Evolutionary conservation across 2,329 filamentous ascomycete species (phyloP), one percentile per base, ranked within the genome.

Genomic region (Beauveria bassiana): DNA sequence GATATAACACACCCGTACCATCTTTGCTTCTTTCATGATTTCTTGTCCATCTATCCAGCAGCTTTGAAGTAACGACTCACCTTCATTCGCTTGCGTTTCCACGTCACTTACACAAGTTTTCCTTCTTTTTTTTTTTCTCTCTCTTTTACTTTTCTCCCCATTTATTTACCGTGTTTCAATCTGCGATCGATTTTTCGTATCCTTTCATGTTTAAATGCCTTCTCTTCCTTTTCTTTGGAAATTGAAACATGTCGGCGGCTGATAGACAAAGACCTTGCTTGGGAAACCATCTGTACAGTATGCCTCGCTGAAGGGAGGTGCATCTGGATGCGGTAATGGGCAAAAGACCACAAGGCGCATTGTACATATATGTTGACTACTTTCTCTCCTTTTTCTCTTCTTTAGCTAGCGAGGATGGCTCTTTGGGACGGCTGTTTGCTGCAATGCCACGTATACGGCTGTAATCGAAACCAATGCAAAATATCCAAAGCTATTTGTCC

Each of bases 1-100:
- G 70, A 78, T 80, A 73, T 77, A 72, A 74, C 24, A 45, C 45
- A 31, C 45, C 18, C 20, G 16, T 26, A 12, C 34, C 22, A 28
- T 22, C 24, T 34, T 46, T 12, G 40, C 22, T 53, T 22, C 42
- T 56, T 50, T 51, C 10, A 38, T 49, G 53, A 61, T 49, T 61
- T 46, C 49, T 31, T 58, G 20, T 54, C 10, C 20, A 42, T 57
- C 61, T 42, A 58, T 60, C 40, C 18, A 26, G 58, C 58, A 40
- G 58, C 58, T 43, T 31, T 54, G 58, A 54, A 50, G 49, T 60
- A 60, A 60, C 31, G 58, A 53, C 59, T 63, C 54, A 67, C 65
- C 65, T 65, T 69, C 58, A 58, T 65, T 42, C 63, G 45, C 45
- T 59, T 61, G 64, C 62, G 14, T 38, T 58, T 50, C 40, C 47